Evolutionary conservation across 805 yeast species (phyloP).

Genomic region (Yueomyces sinensis): DNA sequence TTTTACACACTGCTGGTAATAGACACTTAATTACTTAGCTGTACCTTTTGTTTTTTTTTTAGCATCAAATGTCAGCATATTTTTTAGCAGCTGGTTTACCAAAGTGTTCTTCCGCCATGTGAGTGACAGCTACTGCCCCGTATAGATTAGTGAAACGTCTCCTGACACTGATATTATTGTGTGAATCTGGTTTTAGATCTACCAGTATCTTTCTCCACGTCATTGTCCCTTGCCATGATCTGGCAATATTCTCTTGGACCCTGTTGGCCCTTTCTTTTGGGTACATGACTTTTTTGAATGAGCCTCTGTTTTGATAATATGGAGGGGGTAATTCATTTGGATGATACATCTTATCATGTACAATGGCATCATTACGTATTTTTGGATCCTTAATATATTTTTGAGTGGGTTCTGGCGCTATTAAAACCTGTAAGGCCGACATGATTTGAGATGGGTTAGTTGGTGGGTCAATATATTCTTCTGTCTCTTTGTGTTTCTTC

Average conservation of each 20-base stretch:
- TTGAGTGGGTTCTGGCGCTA: slow-evolving; percentile 69
- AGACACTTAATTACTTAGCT: no score
- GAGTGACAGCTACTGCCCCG: slow-evolving; percentile 91
- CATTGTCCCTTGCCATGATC: slow-evolving; percentile 74
- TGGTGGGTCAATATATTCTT: slow-evolving; percentile 28
- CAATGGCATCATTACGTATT: slow-evolving; percentile 47
- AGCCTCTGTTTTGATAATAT: slow-evolving; percentile 22
- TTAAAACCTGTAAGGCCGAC: slow-evolving; percentile 61
- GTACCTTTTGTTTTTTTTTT: no score
- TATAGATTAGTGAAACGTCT: slow-evolving; percentile 73
- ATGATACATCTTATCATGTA: slow-evolving; percentile 70
- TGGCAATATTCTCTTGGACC: slow-evolving; percentile 59
- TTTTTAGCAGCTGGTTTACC: slow-evolving; percentile 14
- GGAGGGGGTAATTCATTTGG: slow-evolving; percentile 54
- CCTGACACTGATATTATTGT: slow-evolving; percentile 79
- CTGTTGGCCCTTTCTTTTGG: slow-evolving; percentile 22
- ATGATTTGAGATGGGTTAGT: slow-evolving; percentile 69
- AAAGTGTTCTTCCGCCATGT: slow-evolving; percentile 46
- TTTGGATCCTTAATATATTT: slow-evolving; percentile 57
- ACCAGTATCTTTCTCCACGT: slow-evolving; percentile 85
- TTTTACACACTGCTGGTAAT: no score
- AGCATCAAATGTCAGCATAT: slow-evolving; percentile 3
- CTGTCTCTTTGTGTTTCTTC: not conserved
- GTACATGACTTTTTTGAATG: slow-evolving; percentile 17
- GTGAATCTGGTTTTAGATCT: slow-evolving; percentile 78